Base-by-base conservation (phyloP, 2,329 filamentous ascomycete species). In the Metarhizium sp. region DNA sequence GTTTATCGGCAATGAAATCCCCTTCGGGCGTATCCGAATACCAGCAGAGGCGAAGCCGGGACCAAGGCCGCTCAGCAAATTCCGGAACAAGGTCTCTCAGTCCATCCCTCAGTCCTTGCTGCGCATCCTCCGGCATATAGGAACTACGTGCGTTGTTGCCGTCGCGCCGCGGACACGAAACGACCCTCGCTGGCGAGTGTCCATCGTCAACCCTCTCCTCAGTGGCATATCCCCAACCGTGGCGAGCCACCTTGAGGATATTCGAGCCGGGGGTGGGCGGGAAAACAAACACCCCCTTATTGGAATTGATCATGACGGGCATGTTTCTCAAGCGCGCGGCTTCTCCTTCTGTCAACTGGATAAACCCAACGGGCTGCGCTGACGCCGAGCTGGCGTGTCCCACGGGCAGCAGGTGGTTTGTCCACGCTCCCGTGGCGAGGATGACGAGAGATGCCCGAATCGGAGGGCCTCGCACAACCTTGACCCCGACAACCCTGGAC, bases 351-450 rank as follows among this genome's bases (percentile, higher is more conserved):
- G 79, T 80, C 52, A 90, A 75, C 54, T 77, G 73, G 58, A 88
- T 75, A 69, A 87, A 90, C 0, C 79, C 82, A 14, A 90, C 69
- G 0, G 79, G 76, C 60, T 90, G 86, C 1, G 84, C 86, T 0
- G 84, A 86, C 0, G 84, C 80, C 54, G 80, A 77, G 29, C 78
- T 79, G 14, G 83, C 76, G 47, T 85, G 84, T 30, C 78, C 75
- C 1, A 88, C 71, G 62, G 86, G 81, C 47, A 90, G 14, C 0
- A 71, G 50, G 2, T 62, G 52, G 14, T 68, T 69, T 14, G 84
- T 84, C 86, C 86, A 89, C 2, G 86, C 85, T 10, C 87, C 87
- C 1, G 85, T 80, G 1, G 86, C 83, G 3, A 90, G 70, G 1
- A 90, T 73, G 10, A 83, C 80, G 7, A 86, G 72, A 55, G 81